These are phyloP conservation scores for Nicotiana noctiflora DNA, from an alignment of 257 asterid species.

Conservation along the genomic window DNA sequence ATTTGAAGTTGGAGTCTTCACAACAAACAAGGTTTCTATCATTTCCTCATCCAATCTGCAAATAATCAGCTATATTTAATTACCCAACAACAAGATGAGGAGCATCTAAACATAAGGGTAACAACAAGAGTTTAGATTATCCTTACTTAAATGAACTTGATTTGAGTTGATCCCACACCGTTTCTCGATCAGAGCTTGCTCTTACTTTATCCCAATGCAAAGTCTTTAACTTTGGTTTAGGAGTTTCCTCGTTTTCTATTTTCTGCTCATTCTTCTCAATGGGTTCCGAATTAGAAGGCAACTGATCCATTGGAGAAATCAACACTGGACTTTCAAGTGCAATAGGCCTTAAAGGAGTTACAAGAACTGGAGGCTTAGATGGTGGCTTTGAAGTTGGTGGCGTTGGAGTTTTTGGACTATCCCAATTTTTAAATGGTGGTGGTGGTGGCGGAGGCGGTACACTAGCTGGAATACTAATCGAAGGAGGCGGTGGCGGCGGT, in stretches of 20 bases:
- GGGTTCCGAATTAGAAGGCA: conserved; percentile 33
- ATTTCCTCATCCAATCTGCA: conserved; percentile 92
- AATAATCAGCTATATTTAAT: conserved; percentile 2
- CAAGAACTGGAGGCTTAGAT: conserved; percentile 37
- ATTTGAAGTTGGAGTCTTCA: conserved; percentile 48
- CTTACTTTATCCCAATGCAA: conserved; percentile 98
- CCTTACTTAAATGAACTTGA: conserved; percentile 82
- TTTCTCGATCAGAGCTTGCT: conserved; percentile 89
- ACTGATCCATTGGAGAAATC: conserved; percentile 47
- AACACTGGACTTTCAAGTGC: conserved; percentile 29
- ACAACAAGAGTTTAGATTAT: conserved; percentile 3
- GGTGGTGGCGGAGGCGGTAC: conserved; percentile 29
- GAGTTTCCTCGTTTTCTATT: conserved; percentile 36
- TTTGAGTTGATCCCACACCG: conserved; percentile 98
- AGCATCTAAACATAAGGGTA: not conserved
- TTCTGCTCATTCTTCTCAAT: conserved; percentile 22
- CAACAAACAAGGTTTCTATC: conserved; percentile 86
- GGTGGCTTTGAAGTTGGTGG: conserved; percentile 28
- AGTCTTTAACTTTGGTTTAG: conserved; percentile 83
- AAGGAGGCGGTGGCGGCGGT: conserved; percentile 24
- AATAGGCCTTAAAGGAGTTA: conserved; percentile 42
- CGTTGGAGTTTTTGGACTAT: conserved; percentile 58
- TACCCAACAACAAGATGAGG: not conserved
- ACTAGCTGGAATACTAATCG: conserved; percentile 5
- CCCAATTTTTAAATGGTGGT: conserved; percentile 46